Conservation (phyloP, 129 eudicot species). For the Escallonia rubra region DNA sequence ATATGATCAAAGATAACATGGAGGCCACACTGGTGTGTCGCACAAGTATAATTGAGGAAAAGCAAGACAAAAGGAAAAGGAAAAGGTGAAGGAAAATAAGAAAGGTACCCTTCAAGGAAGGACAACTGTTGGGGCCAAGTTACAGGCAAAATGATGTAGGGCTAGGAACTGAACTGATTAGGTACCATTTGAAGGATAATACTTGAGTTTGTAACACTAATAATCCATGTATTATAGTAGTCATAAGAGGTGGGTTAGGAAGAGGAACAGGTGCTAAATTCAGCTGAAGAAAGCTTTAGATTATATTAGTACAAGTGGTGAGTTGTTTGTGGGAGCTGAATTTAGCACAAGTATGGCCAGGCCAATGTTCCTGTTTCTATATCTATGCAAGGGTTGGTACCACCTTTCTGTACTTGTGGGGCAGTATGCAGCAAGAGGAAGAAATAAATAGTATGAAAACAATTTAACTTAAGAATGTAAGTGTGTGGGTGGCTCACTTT, state of each 20-base stretch:
- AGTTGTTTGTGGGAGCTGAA: slow-evolving; percentile 24
- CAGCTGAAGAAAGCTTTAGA: slow-evolving; percentile 14
- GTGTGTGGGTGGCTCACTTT: slow-evolving; percentile 12
- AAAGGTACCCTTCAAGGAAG: slow-evolving; percentile 26
- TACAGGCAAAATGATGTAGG: slow-evolving; percentile 38
- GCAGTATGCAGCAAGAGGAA: not conserved
- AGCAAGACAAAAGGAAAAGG: slow-evolving; percentile 19
- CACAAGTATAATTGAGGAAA: slow-evolving; percentile 29
- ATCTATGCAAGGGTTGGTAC: slow-evolving; percentile 2
- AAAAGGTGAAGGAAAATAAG: slow-evolving; percentile 15
- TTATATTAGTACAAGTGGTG: not conserved
- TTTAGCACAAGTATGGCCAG: slow-evolving; percentile 28
- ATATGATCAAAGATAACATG: not conserved
- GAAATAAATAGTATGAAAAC: not conserved
- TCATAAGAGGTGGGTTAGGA: slow-evolving; percentile 21
- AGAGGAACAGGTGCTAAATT: slow-evolving; percentile 60
- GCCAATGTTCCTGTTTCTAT: slow-evolving; percentile 42
- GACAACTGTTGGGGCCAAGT: slow-evolving; percentile 42
- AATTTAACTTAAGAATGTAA: slow-evolving; percentile 1
- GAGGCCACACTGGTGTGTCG: slow-evolving; percentile 28
- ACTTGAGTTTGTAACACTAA: slow-evolving; percentile 1
- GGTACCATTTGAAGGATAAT: slow-evolving; percentile 17
- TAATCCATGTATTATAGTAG: not conserved
- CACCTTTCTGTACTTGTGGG: slow-evolving; percentile 4
- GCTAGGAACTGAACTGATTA: slow-evolving; percentile 27